Evolutionary conservation across 2,329 filamentous ascomycete species (phyloP), one percentile per base, ranked within the genome.

Genomic region (Aschersonia sp.): DNA sequence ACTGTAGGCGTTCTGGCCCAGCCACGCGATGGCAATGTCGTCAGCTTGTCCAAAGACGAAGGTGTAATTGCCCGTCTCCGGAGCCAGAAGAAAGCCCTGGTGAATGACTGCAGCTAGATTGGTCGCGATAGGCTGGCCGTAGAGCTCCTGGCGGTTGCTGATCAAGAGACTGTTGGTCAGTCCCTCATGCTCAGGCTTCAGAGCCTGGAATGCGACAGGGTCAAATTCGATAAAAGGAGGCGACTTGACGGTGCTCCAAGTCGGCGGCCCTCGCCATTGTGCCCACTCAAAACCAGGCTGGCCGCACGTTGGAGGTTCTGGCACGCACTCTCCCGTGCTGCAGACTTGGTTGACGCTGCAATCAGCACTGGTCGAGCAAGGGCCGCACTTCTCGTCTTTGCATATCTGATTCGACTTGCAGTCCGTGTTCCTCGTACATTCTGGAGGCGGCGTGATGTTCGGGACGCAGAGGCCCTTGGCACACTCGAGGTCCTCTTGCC

Each of bases 241-340:
- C 14, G 49, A 51, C 46, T 49, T 51, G 42, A 51, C 49, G 30
- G n/a, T 44, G 11, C 47, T 45, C 49, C 49, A 51, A 6, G 47
- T 43, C 14, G 32, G 33, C 5, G 49, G 49, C 7, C 49, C 49
- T 40, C 47, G 42, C 49, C 49, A 51, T 35, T 51, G 45, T 46
- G 49, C 49, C 49, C 49, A 51, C 43, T 49, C 49, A 35, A 51
- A 51, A 40, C 49, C 49, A 46, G 47, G 47, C 42, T 51, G 47
- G 31, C 49, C 49, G 47, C 49, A 51, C 29, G 47, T 49, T 6
- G 49, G 49, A 22, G 49, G 49, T 22, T 49, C 48, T 32, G 49
- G 49, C 39, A 46, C 48, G 39, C 49, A 51, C 14, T 39, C n/a
- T 10, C 47, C 49, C 30, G 46, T 35, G 9, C 49, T 46, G 12